These are phyloP conservation scores for Plasmodium knowlesi DNA, from an alignment of 169 alveolate species.

Conservation along the genomic window DNA sequence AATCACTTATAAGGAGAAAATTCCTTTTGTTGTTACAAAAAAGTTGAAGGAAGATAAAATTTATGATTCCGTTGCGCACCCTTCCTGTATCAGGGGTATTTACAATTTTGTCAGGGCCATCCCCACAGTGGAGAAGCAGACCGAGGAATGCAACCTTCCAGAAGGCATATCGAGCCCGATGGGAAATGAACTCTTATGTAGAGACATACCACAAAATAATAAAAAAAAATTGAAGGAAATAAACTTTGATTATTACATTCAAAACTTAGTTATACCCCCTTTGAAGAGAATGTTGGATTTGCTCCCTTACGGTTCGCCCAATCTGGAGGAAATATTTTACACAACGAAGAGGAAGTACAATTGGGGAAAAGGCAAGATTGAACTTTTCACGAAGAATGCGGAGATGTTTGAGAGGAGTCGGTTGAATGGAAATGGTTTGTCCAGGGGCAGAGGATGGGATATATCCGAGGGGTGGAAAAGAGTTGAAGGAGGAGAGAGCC, in stretches of 20 bases:
- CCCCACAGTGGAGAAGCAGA: not conserved
- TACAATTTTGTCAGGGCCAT: not conserved
- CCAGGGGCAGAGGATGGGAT: not conserved
- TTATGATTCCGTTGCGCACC: conserved; percentile 32
- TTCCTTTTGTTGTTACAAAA: conserved; percentile 75
- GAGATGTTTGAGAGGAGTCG: not conserved
- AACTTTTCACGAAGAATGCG: conserved; percentile 28
- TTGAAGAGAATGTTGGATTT: conserved; percentile 77
- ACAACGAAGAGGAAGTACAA: conserved; percentile 3
- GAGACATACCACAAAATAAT: not conserved
- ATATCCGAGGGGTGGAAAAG: not conserved
- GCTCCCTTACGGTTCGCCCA: conserved; percentile 30
- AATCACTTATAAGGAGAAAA: conserved; percentile 76
- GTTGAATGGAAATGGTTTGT: not conserved
- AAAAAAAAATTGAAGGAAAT: conserved; percentile 56
- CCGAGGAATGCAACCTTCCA: not conserved
- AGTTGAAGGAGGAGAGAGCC: not conserved
- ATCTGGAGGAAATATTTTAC: conserved; percentile 27
- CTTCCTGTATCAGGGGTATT: conserved; percentile 50
- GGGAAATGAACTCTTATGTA: not conserved
- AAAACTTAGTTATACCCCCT: conserved; percentile 75
- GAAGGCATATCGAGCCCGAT: not conserved
- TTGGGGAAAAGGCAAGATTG: not conserved
- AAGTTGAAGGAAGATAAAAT: conserved; percentile 53
- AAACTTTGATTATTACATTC: conserved; percentile 76